A percentile compares a stretch with the other conserved stretches of the same genome.
Conservation (phyloP, 768 basidiomycete species). For the Mycena sanguinolenta region DNA sequence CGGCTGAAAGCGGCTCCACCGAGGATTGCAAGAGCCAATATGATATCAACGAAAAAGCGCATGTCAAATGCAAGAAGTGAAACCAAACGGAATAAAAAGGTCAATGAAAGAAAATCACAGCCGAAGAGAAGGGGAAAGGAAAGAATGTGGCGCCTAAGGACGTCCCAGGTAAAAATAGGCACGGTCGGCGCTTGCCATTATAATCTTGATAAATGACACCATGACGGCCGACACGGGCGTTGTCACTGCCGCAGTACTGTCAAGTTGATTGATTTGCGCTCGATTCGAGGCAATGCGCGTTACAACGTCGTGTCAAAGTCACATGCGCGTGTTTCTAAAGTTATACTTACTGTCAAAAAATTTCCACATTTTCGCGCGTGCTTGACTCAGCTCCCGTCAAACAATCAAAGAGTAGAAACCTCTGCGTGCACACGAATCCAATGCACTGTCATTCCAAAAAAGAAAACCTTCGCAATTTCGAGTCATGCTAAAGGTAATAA, state of each 20-base stretch:
- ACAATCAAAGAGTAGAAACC: too few relatives aligned
- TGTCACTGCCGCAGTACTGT: not conserved
- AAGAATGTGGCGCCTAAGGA: not conserved
- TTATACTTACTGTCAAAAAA: too few relatives aligned
- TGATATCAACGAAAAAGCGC: not conserved
- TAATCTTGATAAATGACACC: not conserved
- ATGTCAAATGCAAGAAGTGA: conserved; percentile 8
- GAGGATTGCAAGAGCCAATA: not conserved
- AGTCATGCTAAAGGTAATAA: too few relatives aligned
- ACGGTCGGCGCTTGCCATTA: too few relatives aligned
- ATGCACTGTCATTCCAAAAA: too few relatives aligned
- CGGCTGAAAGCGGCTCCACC: not conserved
- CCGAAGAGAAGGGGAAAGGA: not conserved
- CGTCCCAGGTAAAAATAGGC: not conserved
- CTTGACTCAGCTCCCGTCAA: too few relatives aligned
- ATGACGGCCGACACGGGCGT: not conserved
- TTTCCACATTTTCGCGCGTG: too few relatives aligned
- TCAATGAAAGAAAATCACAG: not conserved
- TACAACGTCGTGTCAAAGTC: conserved; percentile 22
- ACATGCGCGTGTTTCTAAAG: not conserved
- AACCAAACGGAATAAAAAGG: not conserved
- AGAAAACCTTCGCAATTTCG: too few relatives aligned
- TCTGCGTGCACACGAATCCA: too few relatives aligned
- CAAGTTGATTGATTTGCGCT: not conserved
- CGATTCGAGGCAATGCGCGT: conserved; percentile 8